Evolutionary conservation across 768 basidiomycete species (phyloP).

Genomic region (Strobilomyces confusus): DNA sequence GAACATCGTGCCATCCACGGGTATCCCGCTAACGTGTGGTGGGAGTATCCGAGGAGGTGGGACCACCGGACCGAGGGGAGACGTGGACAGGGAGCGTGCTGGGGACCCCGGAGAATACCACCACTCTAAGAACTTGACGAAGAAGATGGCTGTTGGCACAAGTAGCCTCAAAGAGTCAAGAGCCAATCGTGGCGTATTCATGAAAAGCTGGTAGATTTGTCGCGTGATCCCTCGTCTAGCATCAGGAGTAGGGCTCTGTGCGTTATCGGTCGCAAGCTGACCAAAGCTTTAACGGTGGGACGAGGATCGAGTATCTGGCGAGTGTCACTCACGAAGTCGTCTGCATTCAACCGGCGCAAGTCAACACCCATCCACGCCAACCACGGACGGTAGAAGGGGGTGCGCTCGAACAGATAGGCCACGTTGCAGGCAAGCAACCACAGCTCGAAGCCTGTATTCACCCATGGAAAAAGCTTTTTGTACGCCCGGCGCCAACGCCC

Average conservation of each 20-base stretch:
- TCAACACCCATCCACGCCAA: slow-evolving; percentile 80
- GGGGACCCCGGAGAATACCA: slow-evolving; percentile 96
- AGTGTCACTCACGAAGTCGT: slow-evolving; percentile 63
- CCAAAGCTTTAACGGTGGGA: slow-evolving; percentile 1
- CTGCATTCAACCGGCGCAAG: slow-evolving; percentile 70
- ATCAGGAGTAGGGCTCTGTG: slow-evolving; percentile 18
- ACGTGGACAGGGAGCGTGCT: slow-evolving; percentile 64
- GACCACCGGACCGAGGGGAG: slow-evolving; percentile 60
- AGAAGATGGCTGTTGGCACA: slow-evolving; percentile 88
- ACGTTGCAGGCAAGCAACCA: slow-evolving; percentile 83
- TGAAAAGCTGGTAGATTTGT: slow-evolving; percentile 44
- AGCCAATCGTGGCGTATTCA: slow-evolving; percentile 54
- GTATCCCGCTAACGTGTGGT: slow-evolving; percentile 69
- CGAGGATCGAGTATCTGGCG: neutral
- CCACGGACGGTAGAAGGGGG: slow-evolving; percentile 89
- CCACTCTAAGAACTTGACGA: slow-evolving; percentile 97
- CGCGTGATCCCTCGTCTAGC: slow-evolving; percentile 37
- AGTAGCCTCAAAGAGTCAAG: slow-evolving; percentile 77
- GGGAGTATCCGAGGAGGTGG: slow-evolving; percentile 74
- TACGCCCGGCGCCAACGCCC: slow-evolving; percentile 58
- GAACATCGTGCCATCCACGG: slow-evolving; percentile 59
- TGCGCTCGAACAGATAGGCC: slow-evolving; percentile 85
- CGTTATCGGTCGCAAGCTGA: slow-evolving; percentile 15
- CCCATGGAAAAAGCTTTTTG: slow-evolving; percentile 77
- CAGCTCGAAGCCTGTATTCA: slow-evolving; percentile 73